Percentiles rank a stretch among this genome's conserved stretches.
These are phyloP conservation scores for Ceratobasidium sp. DNA, from an alignment of 1,284 basidiomycete species.

Conservation along the genomic window DNA sequence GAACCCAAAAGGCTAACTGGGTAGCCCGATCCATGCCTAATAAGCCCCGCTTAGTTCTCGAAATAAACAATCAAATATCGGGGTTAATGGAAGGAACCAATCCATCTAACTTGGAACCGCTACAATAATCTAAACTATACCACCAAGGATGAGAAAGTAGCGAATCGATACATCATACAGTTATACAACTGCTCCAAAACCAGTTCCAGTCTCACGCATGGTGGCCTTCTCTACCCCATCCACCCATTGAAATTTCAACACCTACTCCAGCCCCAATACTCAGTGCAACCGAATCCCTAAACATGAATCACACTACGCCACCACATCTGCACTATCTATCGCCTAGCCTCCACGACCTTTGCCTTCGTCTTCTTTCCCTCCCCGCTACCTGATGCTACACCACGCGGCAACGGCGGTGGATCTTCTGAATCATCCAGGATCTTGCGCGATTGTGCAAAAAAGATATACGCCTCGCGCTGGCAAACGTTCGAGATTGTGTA, in stretches of 20 bases:
- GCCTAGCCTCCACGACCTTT: conserved; percentile 19
- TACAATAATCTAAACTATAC: too few species aligned
- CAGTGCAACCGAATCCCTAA: not conserved
- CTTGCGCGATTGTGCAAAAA: conserved; percentile 94
- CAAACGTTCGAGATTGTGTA: conserved; percentile 92
- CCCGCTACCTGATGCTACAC: not conserved
- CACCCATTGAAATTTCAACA: not conserved
- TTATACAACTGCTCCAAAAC: too few species aligned
- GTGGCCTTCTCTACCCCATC: too few species aligned
- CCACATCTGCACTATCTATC: conserved; percentile 1
- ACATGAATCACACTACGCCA: not conserved
- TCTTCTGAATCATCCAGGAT: conserved; percentile 60
- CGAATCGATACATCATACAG: too few species aligned
- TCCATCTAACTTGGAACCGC: too few species aligned
- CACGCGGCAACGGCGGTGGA: conserved; percentile 39
- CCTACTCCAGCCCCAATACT: not conserved
- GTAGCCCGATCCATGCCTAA: too few species aligned
- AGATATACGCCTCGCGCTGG: conserved; percentile 81
- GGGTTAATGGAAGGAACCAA: too few species aligned
- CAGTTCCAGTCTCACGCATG: not conserved
- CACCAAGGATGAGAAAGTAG: too few species aligned
- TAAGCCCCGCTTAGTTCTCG: too few species aligned
- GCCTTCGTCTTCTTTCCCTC: conserved; percentile 27
- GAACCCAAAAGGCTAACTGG: too few species aligned
- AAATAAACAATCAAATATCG: too few species aligned